Conservation (phyloP, 306 rosid genomes). For the Parietaria judaica region DNA sequence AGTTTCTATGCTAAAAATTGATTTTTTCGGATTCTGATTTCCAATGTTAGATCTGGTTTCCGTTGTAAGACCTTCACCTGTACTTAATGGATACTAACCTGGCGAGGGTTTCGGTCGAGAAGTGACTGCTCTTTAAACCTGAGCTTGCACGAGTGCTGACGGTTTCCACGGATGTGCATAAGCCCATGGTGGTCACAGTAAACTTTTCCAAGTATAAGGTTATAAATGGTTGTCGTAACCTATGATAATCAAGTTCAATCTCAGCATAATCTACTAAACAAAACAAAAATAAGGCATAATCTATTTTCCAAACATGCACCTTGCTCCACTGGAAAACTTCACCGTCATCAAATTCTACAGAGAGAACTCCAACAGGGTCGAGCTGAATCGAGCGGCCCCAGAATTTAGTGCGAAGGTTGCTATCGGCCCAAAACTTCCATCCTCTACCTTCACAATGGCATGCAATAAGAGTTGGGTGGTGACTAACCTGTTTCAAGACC, state of each 20-base stretch:
- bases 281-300: conserved; percentile 1
- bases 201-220: conserved; percentile 86
- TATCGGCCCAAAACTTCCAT: conserved; percentile 97
- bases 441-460: conserved; percentile 99
- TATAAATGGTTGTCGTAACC: conserved; percentile 92
- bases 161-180: conserved; percentile 84
- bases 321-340: conserved; percentile 98
- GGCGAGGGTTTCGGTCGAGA: conserved; percentile 96
- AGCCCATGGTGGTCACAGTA: conserved; percentile 95
- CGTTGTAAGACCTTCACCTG: neutral
- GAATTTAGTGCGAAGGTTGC: conserved; percentile 86
- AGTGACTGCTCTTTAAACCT: conserved; percentile 89
- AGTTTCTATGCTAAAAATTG: no score
- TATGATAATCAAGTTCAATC: conserved; percentile 25
- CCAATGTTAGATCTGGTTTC: neutral
- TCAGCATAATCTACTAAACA: neutral
- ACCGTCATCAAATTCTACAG: conserved; percentile 87
- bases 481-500: conserved; percentile 75
- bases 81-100: conserved; percentile 38
- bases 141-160: conserved; percentile 68
- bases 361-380: conserved; percentile 84
- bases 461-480: conserved; percentile 94
- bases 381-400: conserved; percentile 99
- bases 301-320: conserved; percentile 27
- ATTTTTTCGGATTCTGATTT: neutral